Conservation (phyloP, 2,329 filamentous ascomycete species). For the Fusarium globosum region DNA sequence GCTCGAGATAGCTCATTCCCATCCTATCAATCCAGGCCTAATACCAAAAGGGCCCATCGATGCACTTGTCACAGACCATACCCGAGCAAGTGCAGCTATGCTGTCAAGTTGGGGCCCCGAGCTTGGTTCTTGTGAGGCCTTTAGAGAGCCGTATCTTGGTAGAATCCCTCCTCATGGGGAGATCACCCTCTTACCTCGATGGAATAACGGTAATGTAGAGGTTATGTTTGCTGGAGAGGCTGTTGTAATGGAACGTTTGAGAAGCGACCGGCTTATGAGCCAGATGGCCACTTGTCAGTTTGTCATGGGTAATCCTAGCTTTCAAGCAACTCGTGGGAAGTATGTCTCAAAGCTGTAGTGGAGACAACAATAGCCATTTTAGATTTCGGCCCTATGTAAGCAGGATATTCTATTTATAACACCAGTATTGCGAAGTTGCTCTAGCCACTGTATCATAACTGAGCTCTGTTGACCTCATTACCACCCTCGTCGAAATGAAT, state of each 20-base stretch:
- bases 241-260: conserved; percentile 7
- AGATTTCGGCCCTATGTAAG: fast-evolving
- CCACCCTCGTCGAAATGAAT: conserved; percentile 64
- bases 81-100: not conserved
- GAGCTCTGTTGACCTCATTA: conserved; percentile 13
- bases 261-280: not conserved
- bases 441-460: not conserved
- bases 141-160: conserved; percentile 15
- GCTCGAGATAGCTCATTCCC: conserved; percentile 5
- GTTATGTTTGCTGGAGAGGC: conserved; percentile 17
- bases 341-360: not conserved
- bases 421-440: not conserved
- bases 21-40: conserved; percentile 4
- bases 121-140: conserved; percentile 11
- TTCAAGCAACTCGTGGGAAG: not conserved
- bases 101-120: conserved; percentile 16
- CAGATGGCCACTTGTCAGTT: conserved; percentile 14
- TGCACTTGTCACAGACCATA: conserved; percentile 7
- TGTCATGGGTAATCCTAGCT: not conserved
- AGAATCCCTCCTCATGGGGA: conserved; percentile 7
- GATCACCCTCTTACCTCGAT: conserved; percentile 9
- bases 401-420: not conserved
- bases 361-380: not conserved
- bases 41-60: conserved; percentile 11
- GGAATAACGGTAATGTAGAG: not conserved